These are phyloP conservation scores for Aechmea fasciata DNA, from an alignment of 176 grass and related monocot genomes.

Conservation along the genomic window DNA sequence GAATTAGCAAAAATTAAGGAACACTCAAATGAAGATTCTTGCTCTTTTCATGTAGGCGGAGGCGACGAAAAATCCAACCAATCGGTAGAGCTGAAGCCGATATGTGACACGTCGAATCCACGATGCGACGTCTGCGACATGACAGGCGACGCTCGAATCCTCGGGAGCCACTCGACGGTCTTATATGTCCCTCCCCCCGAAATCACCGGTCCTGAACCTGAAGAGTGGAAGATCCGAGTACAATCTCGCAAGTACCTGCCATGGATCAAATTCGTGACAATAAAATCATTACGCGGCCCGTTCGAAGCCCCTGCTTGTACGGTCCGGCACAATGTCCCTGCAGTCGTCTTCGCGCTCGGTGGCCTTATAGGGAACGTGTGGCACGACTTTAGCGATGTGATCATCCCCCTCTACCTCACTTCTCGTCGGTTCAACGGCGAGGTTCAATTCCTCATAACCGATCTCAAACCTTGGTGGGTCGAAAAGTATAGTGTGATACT, in stretches of 20 bases:
- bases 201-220: not conserved
- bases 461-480: conserved; percentile 45
- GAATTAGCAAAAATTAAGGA: no score
- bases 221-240: conserved; percentile 53
- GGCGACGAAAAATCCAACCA: not conserved
- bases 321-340: conserved; percentile 26
- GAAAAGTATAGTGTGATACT: conserved; percentile 50
- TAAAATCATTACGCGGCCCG: conserved; percentile 28
- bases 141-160: conserved; percentile 38
- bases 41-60: no score
- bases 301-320: conserved; percentile 37
- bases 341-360: conserved; percentile 56
- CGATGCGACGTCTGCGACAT: conserved; percentile 51
- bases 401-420: conserved; percentile 55
- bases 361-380: conserved; percentile 57
- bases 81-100: conserved; percentile 18
- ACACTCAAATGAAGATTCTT: no score
- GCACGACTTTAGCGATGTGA: conserved; percentile 69
- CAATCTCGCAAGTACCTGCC: conserved; percentile 51
- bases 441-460: conserved; percentile 58
- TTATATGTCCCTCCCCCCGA: conserved; percentile 31
- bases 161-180: conserved; percentile 33
- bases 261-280: conserved; percentile 21
- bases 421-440: conserved; percentile 39
- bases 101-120: conserved; percentile 48